phyloP scores from a whole-genome alignment of 208 protist species.

The Trypanosomatidae sp. region DNA sequence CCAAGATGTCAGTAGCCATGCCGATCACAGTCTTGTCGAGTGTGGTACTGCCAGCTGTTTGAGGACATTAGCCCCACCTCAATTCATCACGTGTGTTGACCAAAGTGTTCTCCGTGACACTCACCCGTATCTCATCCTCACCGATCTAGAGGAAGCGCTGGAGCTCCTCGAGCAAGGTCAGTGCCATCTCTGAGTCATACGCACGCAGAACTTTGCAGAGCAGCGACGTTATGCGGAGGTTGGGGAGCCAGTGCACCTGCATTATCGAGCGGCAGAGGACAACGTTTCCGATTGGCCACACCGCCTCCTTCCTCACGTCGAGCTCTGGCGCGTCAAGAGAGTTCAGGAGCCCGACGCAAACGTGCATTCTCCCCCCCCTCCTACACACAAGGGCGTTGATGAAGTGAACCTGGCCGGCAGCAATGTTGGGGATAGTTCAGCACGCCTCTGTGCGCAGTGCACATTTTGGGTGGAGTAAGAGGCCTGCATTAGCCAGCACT shows the following conservation, averaged over 20 bases:
- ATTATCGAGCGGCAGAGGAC: conserved; percentile 87
- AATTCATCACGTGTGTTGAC: conserved; percentile 84
- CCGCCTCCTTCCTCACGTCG: conserved; percentile 98
- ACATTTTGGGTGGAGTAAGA: conserved; percentile 88
- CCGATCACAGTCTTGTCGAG: conserved; percentile 95
- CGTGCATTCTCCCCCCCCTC: conserved; percentile 35
- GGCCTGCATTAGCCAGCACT: conserved; percentile 63
- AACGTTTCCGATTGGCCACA: conserved; percentile 97
- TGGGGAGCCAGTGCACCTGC: conserved; percentile 92
- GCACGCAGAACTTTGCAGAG: conserved; percentile 91
- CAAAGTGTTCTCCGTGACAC: conserved; percentile 50
- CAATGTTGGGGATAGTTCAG: conserved; percentile 99
- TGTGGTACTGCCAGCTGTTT: conserved; percentile 94
- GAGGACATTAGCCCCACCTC: conserved; percentile 93
- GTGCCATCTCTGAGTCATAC: conserved; percentile 92
- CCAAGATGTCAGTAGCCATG: conserved; percentile 90
- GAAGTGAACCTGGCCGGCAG: conserved; percentile 94
- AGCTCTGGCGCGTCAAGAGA: conserved; percentile 88
- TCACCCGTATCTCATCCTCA: conserved; percentile 44
- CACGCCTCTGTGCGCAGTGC: conserved; percentile 98
- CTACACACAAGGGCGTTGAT: conserved; percentile 89
- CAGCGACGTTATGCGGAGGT: conserved; percentile 84
- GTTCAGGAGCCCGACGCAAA: conserved; percentile 93
- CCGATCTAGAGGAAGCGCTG: conserved; percentile 93
- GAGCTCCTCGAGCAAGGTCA: conserved; percentile 95